Evolutionary conservation across 2,329 filamentous ascomycete genomes (phyloP), one percentile per base, ranked within the genome.

Genomic region (Alternaria metachromatica): DNA sequence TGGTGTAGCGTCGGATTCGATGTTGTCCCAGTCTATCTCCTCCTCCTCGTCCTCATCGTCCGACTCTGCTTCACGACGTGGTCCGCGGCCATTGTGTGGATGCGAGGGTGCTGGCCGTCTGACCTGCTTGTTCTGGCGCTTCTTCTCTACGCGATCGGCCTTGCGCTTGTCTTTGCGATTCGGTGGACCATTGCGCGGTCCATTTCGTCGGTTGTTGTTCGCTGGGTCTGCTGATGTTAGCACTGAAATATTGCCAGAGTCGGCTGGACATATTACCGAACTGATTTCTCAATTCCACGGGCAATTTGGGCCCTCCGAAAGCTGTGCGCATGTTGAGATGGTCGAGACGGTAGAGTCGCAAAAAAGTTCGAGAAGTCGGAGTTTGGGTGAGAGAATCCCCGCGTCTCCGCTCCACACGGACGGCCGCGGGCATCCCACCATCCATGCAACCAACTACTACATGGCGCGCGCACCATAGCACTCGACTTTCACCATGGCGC

Each of bases 101-200:
- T 67, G 64, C 10, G 60, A 43, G 18, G 64, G 60, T 8, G 62
- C 54, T 48, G 68, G 72, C 2, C 69, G 55, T 46, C 66, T 62
- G n/a, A 51, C 18, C 25, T 66, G 55, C 50, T 63, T 67, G 58
- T 77, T 79, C 64, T 82, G 82, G 26, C 78, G 73, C 77, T 87
- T 91, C 77, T 89, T 91, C 70, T 87, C 83, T 21, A 83, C 81
- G 58, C 91, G 85, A 70, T 91, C 88, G 15, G 86, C 86, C 75
- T 90, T 92, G 60, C 92, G 86, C 62, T 87, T 85, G 58, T 91
- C 89, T 81, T 92, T 92, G 69, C 90, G 85, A 57, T 77, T 78
- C 51, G 72, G 57, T 28, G 71, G 73, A 45, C 68, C 73, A 58
- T 75, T 72, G 60, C 75, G 72, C 43, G 70, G 60, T 55, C 74